Base-by-base conservation (phyloP, 352 stramenopile species). In the Phytophthora tubulina region DNA sequence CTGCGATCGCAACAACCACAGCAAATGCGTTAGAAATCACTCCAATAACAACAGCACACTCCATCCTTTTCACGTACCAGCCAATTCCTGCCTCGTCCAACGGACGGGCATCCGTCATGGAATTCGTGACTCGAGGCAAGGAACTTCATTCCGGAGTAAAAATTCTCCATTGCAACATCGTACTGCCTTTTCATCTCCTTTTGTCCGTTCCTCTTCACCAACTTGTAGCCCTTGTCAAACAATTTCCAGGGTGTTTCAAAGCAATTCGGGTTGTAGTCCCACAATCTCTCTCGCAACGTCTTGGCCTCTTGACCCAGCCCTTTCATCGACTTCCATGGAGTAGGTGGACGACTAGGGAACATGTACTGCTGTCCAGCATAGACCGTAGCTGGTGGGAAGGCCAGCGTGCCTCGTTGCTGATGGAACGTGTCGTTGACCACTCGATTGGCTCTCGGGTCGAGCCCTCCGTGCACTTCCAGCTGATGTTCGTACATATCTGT, bases 401-500 rank as follows among this genome's bases (percentile, higher is more conserved):
- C 63, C 10, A 65, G 9, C 4, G 13, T 70, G 6, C 68, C 78
- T 36, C 67, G 71, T 11, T 84, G 58, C 45, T 87, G 75, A 11
- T 72, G 65, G 32, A 75, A 83, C 21, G 83, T 49, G 17, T 87
- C 77, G 35, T 72, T 62, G 36, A 76, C 66, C n/a, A 86, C 48
- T 39, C 83, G 88, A 11, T 74, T 53, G 13, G 56, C 45, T 62
- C 63, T 63, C 13, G 82, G 67, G 39, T 78, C 67, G 30, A 93
- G 45, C 6, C 49, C 67, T 36, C 81, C 85, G 59, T 94, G 86
- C 4, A 70, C 61, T 5, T 75, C 63, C 41, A 88, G 44, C 52
- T 94, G 86, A 67, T 94, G 86, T 59, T 92, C 82, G 45, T 86
- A 70, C 54, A 91, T 70, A 11, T 70, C 70, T 5, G 76, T 69